Conservation (phyloP, 371 early-diverging fungal species). For the Zychaea mexicana region DNA sequence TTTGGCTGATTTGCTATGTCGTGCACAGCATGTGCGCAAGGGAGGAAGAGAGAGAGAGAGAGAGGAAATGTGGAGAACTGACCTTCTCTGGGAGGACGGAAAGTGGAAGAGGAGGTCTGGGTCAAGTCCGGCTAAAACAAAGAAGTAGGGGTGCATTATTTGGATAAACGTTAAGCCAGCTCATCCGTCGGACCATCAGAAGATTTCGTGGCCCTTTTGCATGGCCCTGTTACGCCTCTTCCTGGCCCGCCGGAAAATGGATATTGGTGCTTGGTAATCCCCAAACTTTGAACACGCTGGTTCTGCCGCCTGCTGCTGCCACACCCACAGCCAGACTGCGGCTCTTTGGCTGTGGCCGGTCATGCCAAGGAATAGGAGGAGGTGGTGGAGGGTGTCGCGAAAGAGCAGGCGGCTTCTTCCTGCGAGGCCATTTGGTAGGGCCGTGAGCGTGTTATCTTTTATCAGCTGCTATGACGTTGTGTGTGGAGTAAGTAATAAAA, state of each 20-base stretch:
- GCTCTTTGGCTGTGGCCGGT: too few relatives aligned
- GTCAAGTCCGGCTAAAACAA: neutral
- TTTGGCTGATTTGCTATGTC: too few relatives aligned
- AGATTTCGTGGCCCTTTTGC: conserved; percentile 15
- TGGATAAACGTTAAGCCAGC: conserved; percentile 11
- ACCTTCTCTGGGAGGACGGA: neutral
- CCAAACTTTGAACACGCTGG: neutral
- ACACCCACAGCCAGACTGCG: too few relatives aligned
- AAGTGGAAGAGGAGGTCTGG: neutral
- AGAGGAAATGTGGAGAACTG: neutral
- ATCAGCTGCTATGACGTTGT: neutral
- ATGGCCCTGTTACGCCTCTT: conserved; percentile 16
- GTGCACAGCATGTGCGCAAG: too few relatives aligned
- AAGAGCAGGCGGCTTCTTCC: too few relatives aligned
- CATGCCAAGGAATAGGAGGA: neutral
- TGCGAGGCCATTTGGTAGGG: too few relatives aligned
- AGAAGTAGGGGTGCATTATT: neutral
- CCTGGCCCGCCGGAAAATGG: conserved; percentile 6
- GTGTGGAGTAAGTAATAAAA: conserved; percentile 1
- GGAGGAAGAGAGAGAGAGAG: too few relatives aligned
- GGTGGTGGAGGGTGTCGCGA: too few relatives aligned
- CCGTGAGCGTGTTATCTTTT: neutral
- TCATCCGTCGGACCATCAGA: neutral
- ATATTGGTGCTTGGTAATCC: conserved; percentile 1
- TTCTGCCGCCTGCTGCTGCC: too few relatives aligned